Percentiles rank a stretch among this genome's conserved stretches.
These are phyloP conservation scores for Pythium sukuiense DNA, from an alignment of 352 stramenopile species.

Conservation along the genomic window DNA sequence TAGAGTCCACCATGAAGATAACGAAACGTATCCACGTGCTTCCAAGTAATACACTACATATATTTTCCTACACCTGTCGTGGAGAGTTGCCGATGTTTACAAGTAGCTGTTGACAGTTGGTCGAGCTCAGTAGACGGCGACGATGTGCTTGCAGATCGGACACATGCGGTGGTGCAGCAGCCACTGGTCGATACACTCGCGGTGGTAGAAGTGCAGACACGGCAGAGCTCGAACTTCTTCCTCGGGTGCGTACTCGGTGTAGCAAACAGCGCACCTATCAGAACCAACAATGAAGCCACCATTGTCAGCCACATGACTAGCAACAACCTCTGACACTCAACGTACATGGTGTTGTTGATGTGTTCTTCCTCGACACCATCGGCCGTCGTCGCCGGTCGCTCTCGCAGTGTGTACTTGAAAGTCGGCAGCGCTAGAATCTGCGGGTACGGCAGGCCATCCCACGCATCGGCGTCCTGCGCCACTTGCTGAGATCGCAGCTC, in stretches of 20 bases:
- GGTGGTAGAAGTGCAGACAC: constrained; percentile 89
- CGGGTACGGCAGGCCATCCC: constrained; percentile 77
- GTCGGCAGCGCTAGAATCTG: constrained; percentile 81
- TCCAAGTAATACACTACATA: not conserved
- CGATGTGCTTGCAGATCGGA: constrained; percentile 86
- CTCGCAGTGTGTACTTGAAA: constrained; percentile 68
- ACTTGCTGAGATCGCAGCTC: constrained; percentile 82
- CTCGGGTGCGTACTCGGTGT: constrained; percentile 70
- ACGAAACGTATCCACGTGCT: constrained; percentile 3
- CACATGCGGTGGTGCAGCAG: constrained; percentile 84
- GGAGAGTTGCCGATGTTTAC: no score
- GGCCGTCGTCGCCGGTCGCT: constrained; percentile 26
- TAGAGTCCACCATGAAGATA: constrained; percentile 4
- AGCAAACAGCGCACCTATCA: constrained; percentile 71
- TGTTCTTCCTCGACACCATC: constrained; percentile 29
- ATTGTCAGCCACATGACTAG: not conserved
- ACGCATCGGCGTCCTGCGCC: constrained; percentile 47
- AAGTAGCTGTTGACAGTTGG: not conserved
- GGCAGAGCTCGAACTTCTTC: constrained; percentile 81
- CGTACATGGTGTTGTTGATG: constrained; percentile 61
- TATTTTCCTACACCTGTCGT: not conserved
- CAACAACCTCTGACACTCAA: not conserved
- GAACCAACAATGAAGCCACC: not conserved
- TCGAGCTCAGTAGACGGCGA: constrained; percentile 55
- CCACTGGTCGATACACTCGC: constrained; percentile 90